Evolutionary conservation across 1,284 basidiomycete genomes (phyloP).

Genomic region (Golubevia pallescens): DNA sequence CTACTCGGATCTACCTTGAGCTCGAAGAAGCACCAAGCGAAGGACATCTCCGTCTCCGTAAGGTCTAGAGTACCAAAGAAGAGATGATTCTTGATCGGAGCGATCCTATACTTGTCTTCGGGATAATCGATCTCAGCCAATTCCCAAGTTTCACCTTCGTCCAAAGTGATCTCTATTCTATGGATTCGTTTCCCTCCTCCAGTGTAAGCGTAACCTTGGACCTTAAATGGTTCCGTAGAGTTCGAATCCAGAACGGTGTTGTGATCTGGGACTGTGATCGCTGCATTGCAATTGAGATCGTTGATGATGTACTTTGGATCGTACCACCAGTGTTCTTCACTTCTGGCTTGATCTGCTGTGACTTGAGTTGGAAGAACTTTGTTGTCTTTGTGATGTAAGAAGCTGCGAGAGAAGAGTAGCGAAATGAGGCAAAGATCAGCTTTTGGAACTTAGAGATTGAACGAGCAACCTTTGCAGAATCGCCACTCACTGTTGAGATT

Average conservation of each 20-base stretch:
- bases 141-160: conserved; percentile 71
- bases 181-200: conserved; percentile 73
- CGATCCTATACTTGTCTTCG: conserved; percentile 70
- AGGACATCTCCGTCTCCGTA: conserved; percentile 70
- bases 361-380: conserved; percentile 72
- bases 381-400: conserved; percentile 68
- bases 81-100: conserved; percentile 48
- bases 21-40: conserved; percentile 75
- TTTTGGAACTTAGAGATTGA: neutral
- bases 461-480: conserved; percentile 58
- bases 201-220: conserved; percentile 72
- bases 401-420: neutral
- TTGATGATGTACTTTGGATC: conserved; percentile 69
- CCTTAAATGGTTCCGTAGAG: conserved; percentile 61
- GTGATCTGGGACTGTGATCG: conserved; percentile 72
- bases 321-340: conserved; percentile 72
- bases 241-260: conserved; percentile 67
- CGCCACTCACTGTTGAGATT: conserved; percentile 68
- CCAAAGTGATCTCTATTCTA: conserved; percentile 72
- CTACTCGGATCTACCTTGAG: conserved; percentile 66
- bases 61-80: conserved; percentile 67
- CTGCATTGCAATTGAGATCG: conserved; percentile 73
- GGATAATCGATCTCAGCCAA: conserved; percentile 69
- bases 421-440: conserved; percentile 28
- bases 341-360: conserved; percentile 70